phyloP scores from a whole-genome alignment of 768 basidiomycete genomes.

The Asterophora parasitica region DNA sequence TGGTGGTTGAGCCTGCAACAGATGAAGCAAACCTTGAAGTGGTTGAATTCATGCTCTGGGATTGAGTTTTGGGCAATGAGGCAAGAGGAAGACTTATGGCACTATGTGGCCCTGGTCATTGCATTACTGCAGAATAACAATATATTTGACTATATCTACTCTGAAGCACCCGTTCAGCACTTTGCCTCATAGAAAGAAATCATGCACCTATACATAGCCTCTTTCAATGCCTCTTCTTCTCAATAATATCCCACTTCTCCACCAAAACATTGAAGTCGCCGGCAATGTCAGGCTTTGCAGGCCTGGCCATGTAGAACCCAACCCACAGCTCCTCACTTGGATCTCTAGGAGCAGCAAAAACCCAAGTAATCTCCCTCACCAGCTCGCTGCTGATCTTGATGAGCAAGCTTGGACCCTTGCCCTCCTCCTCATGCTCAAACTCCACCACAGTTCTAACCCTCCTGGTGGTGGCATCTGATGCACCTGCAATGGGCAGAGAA shows the following conservation, averaged over 20 bases:
- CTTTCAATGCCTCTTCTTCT: neutral
- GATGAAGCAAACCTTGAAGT: too few species aligned
- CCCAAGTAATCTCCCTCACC: slow-evolving; percentile 19
- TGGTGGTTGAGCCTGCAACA: too few species aligned
- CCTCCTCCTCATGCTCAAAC: slow-evolving; percentile 16
- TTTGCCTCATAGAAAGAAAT: too few species aligned
- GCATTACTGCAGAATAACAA: too few species aligned
- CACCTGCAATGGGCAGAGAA: slow-evolving; percentile 10
- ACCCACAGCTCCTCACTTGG: slow-evolving; percentile 15
- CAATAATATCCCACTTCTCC: slow-evolving; percentile 11
- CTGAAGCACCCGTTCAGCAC: too few species aligned
- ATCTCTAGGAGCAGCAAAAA: slow-evolving; percentile 10
- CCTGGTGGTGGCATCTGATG: neutral
- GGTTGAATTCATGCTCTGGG: too few species aligned
- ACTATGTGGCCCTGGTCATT: too few species aligned
- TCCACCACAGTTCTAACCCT: slow-evolving; percentile 12
- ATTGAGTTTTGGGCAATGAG: too few species aligned
- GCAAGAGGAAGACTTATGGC: too few species aligned
- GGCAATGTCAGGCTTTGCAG: slow-evolving; percentile 8
- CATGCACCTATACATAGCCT: too few species aligned
- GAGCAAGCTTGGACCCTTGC: slow-evolving; percentile 15
- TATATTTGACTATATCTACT: too few species aligned
- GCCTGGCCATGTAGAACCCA: slow-evolving; percentile 16
- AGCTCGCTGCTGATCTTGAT: slow-evolving; percentile 16
- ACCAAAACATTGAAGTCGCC: slow-evolving; percentile 4